Evolutionary conservation across 2,329 filamentous ascomycete genomes (phyloP), one percentile per base, ranked within the genome.

Genomic region (Ophiostoma montium): DNA sequence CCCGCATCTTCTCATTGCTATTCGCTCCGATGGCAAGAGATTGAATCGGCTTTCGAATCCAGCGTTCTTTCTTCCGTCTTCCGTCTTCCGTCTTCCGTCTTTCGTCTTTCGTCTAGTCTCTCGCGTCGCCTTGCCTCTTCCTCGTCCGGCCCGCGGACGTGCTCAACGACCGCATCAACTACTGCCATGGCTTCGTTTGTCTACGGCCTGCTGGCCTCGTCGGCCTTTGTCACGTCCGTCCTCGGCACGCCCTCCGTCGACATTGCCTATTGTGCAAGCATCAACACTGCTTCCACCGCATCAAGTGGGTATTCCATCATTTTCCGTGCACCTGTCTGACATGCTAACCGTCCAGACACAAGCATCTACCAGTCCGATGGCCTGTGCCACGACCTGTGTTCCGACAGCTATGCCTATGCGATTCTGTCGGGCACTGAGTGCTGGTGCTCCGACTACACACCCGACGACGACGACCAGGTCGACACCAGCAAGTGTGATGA

Each of bases 401-500:
- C 60, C 18, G 56, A 57, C 21, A 57, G 69, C 15, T 84, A 71
- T 55, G 82, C 84, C 35, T 85, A 81, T 53, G 83, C 82, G 55
- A 69, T 90, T 44, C 67, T 88, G 1, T 74, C 86, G 57, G 70
- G 65, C 15, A 67, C 76, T 31, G 63, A 70, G 47, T 90, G 85
- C 61, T 90, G 83, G 83, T 90, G 85, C 61, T 81, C 82, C 35
- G 74, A 87, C 60, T 80, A 80, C 57, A 70, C 71, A 2, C 85
- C 85, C 9, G 67, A 67, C 46, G 54, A 65, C 31, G 60, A 58
- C 18, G 61, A 60, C 31, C 61, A 68, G 49, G 65, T 70, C 46
- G 59, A 65, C 19, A 62, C 64, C 2, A 55, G 54, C 32, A 57
- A 71, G 19, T 90, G 85, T 64, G 63, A 71, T 55, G 62, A 61